These are phyloP conservation scores for Solanum microdontum DNA, from an alignment of 257 asterid genomes.

Conservation along the genomic window DNA sequence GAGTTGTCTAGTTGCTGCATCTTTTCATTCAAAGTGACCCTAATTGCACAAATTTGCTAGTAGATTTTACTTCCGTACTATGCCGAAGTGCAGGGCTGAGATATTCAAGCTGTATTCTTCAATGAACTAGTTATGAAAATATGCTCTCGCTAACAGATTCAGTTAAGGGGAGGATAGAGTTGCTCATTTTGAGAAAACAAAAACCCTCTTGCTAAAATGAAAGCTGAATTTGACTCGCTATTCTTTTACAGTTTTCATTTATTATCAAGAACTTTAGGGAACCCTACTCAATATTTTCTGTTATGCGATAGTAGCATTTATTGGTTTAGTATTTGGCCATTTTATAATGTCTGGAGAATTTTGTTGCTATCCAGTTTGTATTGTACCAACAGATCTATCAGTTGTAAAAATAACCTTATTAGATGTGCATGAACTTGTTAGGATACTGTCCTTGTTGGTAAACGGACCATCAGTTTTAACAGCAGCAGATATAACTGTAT, in stretches of 20 bases:
- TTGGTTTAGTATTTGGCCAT: not conserved
- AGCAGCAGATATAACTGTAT: not conserved
- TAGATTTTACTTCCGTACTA: not conserved
- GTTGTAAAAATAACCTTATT: not conserved
- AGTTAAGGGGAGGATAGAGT: not conserved
- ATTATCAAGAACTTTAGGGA: not conserved
- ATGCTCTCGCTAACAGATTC: not conserved
- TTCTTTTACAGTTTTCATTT: not conserved
- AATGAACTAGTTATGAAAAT: not conserved
- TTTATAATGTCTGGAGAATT: not conserved
- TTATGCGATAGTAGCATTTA: not conserved
- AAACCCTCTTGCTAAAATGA: not conserved
- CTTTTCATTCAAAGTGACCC: not conserved
- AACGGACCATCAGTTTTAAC: not conserved
- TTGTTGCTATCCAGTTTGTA: not conserved
- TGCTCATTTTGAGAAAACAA: not conserved
- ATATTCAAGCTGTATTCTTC: not conserved
- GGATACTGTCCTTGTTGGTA: not conserved
- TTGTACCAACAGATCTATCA: not conserved
- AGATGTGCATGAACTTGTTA: not conserved
- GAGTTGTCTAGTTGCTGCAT: conserved; percentile 19
- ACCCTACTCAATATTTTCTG: not conserved
- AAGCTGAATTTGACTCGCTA: not conserved
- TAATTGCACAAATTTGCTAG: not conserved
- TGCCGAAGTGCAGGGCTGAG: not conserved